Evolutionary conservation across 2,329 filamentous ascomycete genomes (phyloP), one percentile per base, ranked within the genome.

Genomic region (Fonsecaea monophora): DNA sequence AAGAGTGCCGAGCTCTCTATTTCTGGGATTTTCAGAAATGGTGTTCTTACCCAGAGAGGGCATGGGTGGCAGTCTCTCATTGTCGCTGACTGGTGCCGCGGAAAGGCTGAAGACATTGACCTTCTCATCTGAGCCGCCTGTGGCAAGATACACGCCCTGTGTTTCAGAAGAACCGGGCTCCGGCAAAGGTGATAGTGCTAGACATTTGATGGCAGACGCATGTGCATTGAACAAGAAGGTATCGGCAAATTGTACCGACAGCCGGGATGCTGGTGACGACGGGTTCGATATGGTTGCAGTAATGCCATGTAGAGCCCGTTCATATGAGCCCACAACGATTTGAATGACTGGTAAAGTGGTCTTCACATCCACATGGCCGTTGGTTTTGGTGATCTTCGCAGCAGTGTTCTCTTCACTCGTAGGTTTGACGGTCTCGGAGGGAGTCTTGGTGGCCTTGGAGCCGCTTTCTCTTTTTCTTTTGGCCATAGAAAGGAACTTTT

Each of bases 141-240:
- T 96, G 12, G 95, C 95, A 57, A 99, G 87, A 72, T 95, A 89
- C 58, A 97, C 86, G 77, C 95, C 97, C 76, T 92, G 90, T n/a
- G 89, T 70, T 82, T 84, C 64, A 82, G 65, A 68, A 53, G 77
- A 75, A 67, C 79, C 76, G 45, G 75, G 74, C 21, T 85, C 85
- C 12, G 92, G 91, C 0, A 91, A 84, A 2, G 91, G 90, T 8
- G 94, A 97, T 68, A 97, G 81, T 30, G 94, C 92, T 38, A 99
- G 85, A 76, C 92, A 96, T 74, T 93, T 90, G 77, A 99, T 92
- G 4, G 95, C 90, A 12, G 94, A 96, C 64, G 88, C 86, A 80
- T 99, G 95, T 13, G 95, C 94, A 76, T 94, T 92, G 86, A 99
- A 97, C 65, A 99, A 86, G 78, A 99, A 99, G 0, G 92, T 94